phyloP scores from a whole-genome alignment of 2,329 filamentous ascomycete genomes.

The Arthroderma sp. region DNA sequence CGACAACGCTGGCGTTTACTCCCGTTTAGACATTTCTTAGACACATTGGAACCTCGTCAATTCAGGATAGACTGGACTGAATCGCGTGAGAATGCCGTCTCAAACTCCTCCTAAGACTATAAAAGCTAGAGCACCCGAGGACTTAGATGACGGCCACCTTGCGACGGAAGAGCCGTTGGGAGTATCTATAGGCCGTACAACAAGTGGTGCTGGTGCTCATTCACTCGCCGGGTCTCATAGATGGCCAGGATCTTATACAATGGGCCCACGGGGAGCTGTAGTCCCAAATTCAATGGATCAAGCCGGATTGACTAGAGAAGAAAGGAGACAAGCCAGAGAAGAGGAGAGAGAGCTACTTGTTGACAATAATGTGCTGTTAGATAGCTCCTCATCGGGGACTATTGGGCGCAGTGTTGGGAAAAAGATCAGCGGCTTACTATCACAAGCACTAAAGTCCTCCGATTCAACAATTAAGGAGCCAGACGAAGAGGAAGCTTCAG shows the following conservation, averaged over 20 bases:
- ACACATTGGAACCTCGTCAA: no score
- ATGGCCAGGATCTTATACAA: constrained; percentile 63
- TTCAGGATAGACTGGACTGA: no score
- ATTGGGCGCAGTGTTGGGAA: constrained; percentile 12
- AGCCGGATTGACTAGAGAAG: constrained; percentile 37
- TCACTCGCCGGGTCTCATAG: constrained; percentile 56
- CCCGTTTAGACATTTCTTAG: no score
- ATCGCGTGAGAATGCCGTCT: no score
- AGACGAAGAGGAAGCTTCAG: constrained; percentile 7
- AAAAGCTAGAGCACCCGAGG: no score
- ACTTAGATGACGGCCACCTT: no score
- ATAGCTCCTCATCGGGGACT: neutral
- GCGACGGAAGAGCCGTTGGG: no score
- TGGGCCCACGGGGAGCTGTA: constrained; percentile 56
- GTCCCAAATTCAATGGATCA: constrained; percentile 33
- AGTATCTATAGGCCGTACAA: constrained; percentile 9
- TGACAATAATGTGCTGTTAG: constrained; percentile 44
- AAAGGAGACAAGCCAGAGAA: constrained; percentile 40
- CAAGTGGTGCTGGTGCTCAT: constrained; percentile 25
- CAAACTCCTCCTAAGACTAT: no score
- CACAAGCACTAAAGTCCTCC: constrained; percentile 1
- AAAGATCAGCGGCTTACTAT: constrained; percentile 12
- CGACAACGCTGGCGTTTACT: no score
- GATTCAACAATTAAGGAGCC: neutral
- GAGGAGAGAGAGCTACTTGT: constrained; percentile 46